Evolutionary conservation across 2,329 filamentous ascomycete species (phyloP).

Genomic region (Tympanopsis confertula): DNA sequence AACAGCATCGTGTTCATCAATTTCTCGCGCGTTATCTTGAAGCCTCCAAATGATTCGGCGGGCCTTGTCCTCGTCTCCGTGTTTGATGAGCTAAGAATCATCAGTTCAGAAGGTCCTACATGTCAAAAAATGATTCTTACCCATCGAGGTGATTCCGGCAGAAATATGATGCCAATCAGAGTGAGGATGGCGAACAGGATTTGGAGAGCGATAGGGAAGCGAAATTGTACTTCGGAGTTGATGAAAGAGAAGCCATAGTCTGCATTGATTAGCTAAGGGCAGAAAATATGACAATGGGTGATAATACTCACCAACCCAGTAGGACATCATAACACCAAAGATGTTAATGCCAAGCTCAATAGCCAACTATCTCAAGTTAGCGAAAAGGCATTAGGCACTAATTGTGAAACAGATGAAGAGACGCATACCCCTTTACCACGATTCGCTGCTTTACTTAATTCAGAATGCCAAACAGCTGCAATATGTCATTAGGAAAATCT

Average conservation of each 20-base stretch:
- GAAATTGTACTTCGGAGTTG: constrained; percentile 23
- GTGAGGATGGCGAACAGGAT: constrained; percentile 25
- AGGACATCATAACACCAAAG: constrained; percentile 5
- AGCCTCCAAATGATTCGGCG: constrained; percentile 19
- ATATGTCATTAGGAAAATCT: constrained; percentile 7
- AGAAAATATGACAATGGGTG: constrained; percentile 5
- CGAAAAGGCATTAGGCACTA: background rate
- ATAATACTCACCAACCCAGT: constrained; percentile 13
- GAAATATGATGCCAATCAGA: constrained; percentile 16
- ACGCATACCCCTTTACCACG: constrained; percentile 14
- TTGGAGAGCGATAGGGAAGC: constrained; percentile 32
- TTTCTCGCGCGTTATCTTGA: constrained; percentile 13
- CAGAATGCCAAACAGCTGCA: constrained; percentile 13
- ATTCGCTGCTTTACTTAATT: constrained; percentile 14
- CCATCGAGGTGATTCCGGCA: constrained; percentile 24
- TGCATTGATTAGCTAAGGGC: constrained; percentile 3
- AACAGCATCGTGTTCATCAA: constrained; percentile 10
- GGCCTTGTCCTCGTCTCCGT: constrained; percentile 11
- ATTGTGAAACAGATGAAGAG: background rate
- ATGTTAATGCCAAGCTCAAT: background rate
- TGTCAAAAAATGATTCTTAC: background rate
- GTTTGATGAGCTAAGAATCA: constrained; percentile 8
- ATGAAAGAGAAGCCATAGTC: constrained; percentile 25
- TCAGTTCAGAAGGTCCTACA: constrained; percentile 6
- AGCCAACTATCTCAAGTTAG: too few relatives aligned